Conservation (phyloP, 2,329 filamentous ascomycete species). For the Trichothecium sympodiale region DNA sequence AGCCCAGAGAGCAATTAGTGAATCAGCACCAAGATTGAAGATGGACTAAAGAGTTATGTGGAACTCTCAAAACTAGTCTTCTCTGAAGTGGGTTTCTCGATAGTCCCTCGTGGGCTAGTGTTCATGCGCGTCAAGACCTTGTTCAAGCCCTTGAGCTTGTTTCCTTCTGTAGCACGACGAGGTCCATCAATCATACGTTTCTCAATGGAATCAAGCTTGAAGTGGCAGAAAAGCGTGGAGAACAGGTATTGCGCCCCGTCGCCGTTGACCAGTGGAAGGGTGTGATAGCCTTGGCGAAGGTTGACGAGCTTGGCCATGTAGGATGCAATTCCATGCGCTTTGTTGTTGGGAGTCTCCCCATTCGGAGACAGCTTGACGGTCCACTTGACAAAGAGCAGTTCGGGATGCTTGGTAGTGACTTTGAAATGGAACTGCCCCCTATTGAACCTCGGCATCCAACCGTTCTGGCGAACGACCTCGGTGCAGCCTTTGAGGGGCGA, state of each 20-base stretch:
- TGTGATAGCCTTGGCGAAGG: slow-evolving; percentile 85
- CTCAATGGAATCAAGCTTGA: slow-evolving; percentile 53
- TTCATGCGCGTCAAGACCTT: slow-evolving; percentile 46
- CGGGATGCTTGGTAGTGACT: slow-evolving; percentile 86
- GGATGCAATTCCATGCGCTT: slow-evolving; percentile 61
- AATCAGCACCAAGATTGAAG: no score
- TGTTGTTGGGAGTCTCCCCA: slow-evolving; percentile 45
- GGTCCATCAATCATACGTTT: slow-evolving; percentile 43
- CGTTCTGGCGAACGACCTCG: slow-evolving; percentile 72
- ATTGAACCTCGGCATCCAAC: slow-evolving; percentile 78
- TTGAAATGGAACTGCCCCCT: slow-evolving; percentile 69
- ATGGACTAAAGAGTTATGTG: no score
- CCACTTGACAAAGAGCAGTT: slow-evolving; percentile 87
- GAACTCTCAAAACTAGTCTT: slow-evolving; percentile 33
- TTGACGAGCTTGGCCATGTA: slow-evolving; percentile 89
- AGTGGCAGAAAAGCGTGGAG: slow-evolving; percentile 85
- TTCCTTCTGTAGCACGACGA: slow-evolving; percentile 27
- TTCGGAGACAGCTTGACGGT: slow-evolving; percentile 80
- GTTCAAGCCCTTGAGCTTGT: slow-evolving; percentile 45
- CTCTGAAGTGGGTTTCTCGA: slow-evolving; percentile 40
- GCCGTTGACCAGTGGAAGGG: slow-evolving; percentile 77
- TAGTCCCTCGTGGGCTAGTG: slow-evolving; percentile 39
- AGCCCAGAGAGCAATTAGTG: no score
- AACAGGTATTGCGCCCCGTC: slow-evolving; percentile 91
- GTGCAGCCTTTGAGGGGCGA: slow-evolving; percentile 70